Evolutionary conservation across 1,284 basidiomycete species (phyloP).

Genomic region (Bondarzewia mesenterica): DNA sequence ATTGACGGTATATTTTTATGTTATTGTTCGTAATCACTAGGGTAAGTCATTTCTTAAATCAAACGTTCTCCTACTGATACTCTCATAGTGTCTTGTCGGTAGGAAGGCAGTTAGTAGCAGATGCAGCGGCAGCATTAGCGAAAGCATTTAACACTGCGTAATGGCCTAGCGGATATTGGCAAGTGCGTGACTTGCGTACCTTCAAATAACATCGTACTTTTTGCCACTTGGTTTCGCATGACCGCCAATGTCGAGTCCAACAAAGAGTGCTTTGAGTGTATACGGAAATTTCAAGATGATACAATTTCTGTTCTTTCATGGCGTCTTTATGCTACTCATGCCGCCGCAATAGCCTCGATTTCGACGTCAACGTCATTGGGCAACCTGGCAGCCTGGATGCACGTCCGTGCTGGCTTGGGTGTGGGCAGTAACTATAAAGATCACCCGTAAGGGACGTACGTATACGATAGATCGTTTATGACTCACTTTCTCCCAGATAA

Average conservation of each 20-base stretch:
- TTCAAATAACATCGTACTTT: too few relatives aligned
- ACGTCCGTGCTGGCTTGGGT: slow-evolving; percentile 74
- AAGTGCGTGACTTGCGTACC: too few relatives aligned
- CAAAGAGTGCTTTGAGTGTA: background rate
- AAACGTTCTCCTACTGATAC: slow-evolving; percentile 6
- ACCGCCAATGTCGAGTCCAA: too few relatives aligned
- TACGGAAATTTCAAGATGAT: background rate
- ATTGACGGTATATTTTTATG: background rate
- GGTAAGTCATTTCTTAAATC: slow-evolving; percentile 11
- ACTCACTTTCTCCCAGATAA: slow-evolving; percentile 42
- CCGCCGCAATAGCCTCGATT: slow-evolving; percentile 63
- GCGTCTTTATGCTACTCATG: slow-evolving; percentile 14
- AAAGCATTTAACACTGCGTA: slow-evolving; percentile 29
- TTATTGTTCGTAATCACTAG: slow-evolving; percentile 13
- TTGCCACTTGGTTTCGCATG: too few relatives aligned
- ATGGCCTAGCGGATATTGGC: too few relatives aligned
- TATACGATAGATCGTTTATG: background rate
- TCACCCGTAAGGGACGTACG: background rate
- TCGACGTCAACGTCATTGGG: slow-evolving; percentile 75
- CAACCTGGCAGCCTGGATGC: slow-evolving; percentile 71
- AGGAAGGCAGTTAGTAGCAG: slow-evolving; percentile 44
- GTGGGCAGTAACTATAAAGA: slow-evolving; percentile 34
- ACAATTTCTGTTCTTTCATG: background rate
- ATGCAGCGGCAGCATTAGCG: slow-evolving; percentile 41
- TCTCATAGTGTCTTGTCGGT: slow-evolving; percentile 35